Percentiles rank a stretch among this genome's conserved stretches.
phyloP scores from a whole-genome alignment of 768 basidiomycete genomes.

The Amanita pallidorosea region DNA sequence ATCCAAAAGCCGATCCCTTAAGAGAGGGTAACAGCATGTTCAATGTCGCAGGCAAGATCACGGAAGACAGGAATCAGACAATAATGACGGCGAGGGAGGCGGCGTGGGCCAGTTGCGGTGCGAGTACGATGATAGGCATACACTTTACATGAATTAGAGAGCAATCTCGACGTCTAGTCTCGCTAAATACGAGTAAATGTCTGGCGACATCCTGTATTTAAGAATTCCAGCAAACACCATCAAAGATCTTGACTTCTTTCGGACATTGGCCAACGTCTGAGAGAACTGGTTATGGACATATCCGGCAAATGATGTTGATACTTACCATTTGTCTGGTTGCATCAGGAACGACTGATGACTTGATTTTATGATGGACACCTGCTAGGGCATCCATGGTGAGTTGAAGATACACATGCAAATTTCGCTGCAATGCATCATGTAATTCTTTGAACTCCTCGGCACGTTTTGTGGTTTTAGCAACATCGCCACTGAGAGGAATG shows the following conservation, averaged over 20 bases:
- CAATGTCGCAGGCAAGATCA: conserved; percentile 23
- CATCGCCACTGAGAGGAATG: conserved; percentile 79
- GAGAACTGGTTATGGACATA: conserved; percentile 8
- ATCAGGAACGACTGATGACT: conserved; percentile 62
- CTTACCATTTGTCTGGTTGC: conserved; percentile 67
- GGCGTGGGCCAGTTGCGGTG: background rate
- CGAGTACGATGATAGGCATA: background rate
- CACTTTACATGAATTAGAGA: conserved; percentile 26
- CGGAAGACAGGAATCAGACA: background rate
- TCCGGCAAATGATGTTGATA: conserved; percentile 11
- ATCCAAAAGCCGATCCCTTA: too few species aligned
- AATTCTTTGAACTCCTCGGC: conserved; percentile 86
- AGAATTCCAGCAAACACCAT: conserved; percentile 86
- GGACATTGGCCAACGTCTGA: conserved; percentile 54
- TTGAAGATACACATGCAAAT: conserved; percentile 79
- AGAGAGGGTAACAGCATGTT: background rate
- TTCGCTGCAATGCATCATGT: conserved; percentile 81
- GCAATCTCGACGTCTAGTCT: conserved; percentile 81
- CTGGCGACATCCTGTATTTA: conserved; percentile 83
- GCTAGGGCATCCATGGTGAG: conserved; percentile 90
- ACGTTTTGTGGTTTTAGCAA: conserved; percentile 72
- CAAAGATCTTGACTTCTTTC: conserved; percentile 75
- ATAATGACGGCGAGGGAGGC: background rate
- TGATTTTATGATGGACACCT: conserved; percentile 67
- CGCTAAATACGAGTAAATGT: conserved; percentile 83